Evolutionary conservation across 768 basidiomycete species (phyloP), one percentile per base, ranked within the genome.

Genomic region (Boletellus sp.): DNA sequence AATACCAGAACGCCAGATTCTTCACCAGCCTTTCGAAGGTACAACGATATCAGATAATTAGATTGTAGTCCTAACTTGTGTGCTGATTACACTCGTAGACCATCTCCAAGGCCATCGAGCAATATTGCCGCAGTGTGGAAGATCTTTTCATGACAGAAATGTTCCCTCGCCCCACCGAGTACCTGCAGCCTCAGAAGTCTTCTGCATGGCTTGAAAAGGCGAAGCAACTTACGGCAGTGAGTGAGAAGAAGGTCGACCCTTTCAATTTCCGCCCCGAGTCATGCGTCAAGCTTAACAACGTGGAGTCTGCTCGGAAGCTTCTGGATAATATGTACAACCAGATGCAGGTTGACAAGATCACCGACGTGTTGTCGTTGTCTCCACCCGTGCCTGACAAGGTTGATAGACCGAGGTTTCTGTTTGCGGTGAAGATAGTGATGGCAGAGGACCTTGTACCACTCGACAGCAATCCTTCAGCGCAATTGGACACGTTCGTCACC

Each of bases 231-330:
- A 76, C 90, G 10, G 75, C 77, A 4, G 72, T 81, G 42, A 85
- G 85, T 39, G 94, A 97, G 68, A 94, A 90, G 76, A 94, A 89
- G 67, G 78, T 94, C 38, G 92, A 94, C 59, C 90, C 93, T 1
- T 99, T 94, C 76, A 91, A 94, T 61, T 98, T 99, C 74, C 84
- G 80, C 43, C 80, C 94, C 0, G 83, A 95, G 72, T 93, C 92
- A 0, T 97, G 94, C 62, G 90, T 99, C 65, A 97, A 97, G 74
- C 78, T 98, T 44, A 99, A 99, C 75, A 97, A 97, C 67, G 84
- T 98, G 55, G 94, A 94, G 59, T 87, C 91, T 11, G 93, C 94
- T 1, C 83, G 94, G 26, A 83, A 83, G 52, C 77, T 96, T 41
- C 78, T 99, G 53, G 96, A 99, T 67, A 90, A 88, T 53, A 88